Base-by-base conservation (phyloP, 176 grass and related monocot genomes). In the Oryza rufipogon region DNA sequence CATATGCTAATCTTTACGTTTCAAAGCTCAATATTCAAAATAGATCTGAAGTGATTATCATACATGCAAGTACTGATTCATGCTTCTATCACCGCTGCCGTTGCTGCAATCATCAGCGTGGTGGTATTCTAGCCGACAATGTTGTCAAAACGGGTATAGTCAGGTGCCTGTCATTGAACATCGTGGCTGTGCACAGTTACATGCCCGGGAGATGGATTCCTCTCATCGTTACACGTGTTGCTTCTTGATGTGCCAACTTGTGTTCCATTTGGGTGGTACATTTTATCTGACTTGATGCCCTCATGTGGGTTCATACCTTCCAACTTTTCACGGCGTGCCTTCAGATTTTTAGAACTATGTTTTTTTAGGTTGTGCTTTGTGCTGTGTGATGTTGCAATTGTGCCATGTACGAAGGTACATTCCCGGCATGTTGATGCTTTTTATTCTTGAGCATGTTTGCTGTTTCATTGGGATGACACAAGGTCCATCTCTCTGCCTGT, bases 161-260 rank as follows among this genome's bases (percentile, higher is more conserved):
- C 71, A 68, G 41, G 85, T 81, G 78, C 46, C 33, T 60, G 84
- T 22, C 85, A 60, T 81, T 5, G 20, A 51, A 79, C 3, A 7
- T 16, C 71, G 7, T 87, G 85, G 78, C 63, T 56, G 5, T 10
- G 23, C 70, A 61, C 71, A 75, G 51, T 74, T 87, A 81, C 85
- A 87, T 87, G 52, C 85, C 64, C 5, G 36, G 78, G 4, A 81
- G 52, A 22, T 46, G 46, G 2, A 70, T 44, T 81, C 42, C 44
- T 71, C 71, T 81, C 78, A 87, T 87, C 71, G 64, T 81, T 87
- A 81, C 78, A 75, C 70, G 6, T 81, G 63, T 75, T 76, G 71
- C 78, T 32, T 67, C 23, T 68, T 45, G 17, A n/a, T 13, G 60
- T 87, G 85, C 78, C 63, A 81, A 64, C 64, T 69, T 68, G 85